Evolutionary conservation across 2,329 filamentous ascomycete genomes (phyloP).

Genomic region (Gnomoniopsis smithogilvyi): DNA sequence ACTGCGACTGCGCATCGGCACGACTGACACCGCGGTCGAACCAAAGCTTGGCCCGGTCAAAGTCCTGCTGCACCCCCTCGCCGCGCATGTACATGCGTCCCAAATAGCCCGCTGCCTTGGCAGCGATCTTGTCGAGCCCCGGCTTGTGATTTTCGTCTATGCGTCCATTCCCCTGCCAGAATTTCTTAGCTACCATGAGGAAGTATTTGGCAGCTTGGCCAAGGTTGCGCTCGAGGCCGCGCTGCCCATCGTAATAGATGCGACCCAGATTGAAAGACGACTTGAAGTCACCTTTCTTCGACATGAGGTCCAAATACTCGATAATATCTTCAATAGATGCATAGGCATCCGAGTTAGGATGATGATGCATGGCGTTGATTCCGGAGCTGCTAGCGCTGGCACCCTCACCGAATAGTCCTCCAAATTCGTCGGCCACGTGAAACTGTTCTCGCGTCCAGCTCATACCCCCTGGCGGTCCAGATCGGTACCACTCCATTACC

Average conservation of each 20-base stretch:
- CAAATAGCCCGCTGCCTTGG: constrained; percentile 81
- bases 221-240: constrained; percentile 70
- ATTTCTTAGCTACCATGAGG: constrained; percentile 71
- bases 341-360: constrained; percentile 73
- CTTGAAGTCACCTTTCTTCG: constrained; percentile 83
- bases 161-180: constrained; percentile 79
- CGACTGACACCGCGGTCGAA: constrained; percentile 74
- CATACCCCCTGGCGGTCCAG: constrained; percentile 86
- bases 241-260: constrained; percentile 83
- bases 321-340: constrained; percentile 90
- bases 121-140: constrained; percentile 72
- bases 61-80: constrained; percentile 79
- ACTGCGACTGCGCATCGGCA: constrained; percentile 80
- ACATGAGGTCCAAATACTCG: constrained; percentile 88
- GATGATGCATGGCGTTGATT: constrained; percentile 70
- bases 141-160: constrained; percentile 65
- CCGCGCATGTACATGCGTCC: constrained; percentile 88
- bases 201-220: constrained; percentile 77
- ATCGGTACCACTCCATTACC: constrained; percentile 81
- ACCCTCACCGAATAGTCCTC: constrained; percentile 92
- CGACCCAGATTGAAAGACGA: constrained; percentile 83
- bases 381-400: constrained; percentile 89
- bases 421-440: constrained; percentile 83
- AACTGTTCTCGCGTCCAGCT: constrained; percentile 74
- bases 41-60: constrained; percentile 73